These are phyloP conservation scores for Pseudopithomyces maydicus DNA, from an alignment of 2,329 filamentous ascomycete genomes.

Conservation along the genomic window DNA sequence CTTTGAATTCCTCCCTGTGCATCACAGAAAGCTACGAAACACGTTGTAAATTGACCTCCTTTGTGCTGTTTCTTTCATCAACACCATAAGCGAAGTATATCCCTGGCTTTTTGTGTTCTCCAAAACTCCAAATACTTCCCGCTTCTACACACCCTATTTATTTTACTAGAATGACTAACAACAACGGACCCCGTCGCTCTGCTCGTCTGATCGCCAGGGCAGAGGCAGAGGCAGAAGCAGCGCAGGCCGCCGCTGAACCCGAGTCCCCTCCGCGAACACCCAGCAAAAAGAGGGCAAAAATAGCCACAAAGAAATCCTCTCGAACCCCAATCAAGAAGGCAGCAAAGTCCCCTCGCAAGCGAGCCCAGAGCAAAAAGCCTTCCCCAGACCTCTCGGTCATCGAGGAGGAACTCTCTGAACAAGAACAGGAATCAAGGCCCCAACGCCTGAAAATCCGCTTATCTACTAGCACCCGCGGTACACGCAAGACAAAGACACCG, in stretches of 20 bases:
- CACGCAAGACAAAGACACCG: not conserved
- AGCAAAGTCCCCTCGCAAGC: not conserved
- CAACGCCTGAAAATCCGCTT: not conserved
- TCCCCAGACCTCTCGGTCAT: not conserved
- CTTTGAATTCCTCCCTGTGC: not conserved
- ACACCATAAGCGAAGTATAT: not conserved
- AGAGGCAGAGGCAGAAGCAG: not conserved
- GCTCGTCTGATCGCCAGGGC: not conserved
- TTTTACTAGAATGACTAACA: not conserved
- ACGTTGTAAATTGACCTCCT: not conserved
- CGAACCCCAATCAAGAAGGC: not conserved
- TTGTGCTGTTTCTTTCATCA: not conserved
- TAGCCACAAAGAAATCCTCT: not conserved
- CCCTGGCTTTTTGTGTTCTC: too few relatives aligned
- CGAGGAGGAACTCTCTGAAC: not conserved
- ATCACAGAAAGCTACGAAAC: too few relatives aligned
- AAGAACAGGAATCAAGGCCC: not conserved
- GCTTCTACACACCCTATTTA: too few relatives aligned
- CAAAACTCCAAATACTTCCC: too few relatives aligned
- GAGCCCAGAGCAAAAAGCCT: not conserved
- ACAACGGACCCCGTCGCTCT: not conserved
- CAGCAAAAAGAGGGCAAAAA: not conserved
- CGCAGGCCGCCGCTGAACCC: too few relatives aligned
- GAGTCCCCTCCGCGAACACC: too few relatives aligned
- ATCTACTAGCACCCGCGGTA: not conserved